phyloP scores from a whole-genome alignment of 495 filamentous ascomycete species.

The Chaetomidium leptoderma region DNA sequence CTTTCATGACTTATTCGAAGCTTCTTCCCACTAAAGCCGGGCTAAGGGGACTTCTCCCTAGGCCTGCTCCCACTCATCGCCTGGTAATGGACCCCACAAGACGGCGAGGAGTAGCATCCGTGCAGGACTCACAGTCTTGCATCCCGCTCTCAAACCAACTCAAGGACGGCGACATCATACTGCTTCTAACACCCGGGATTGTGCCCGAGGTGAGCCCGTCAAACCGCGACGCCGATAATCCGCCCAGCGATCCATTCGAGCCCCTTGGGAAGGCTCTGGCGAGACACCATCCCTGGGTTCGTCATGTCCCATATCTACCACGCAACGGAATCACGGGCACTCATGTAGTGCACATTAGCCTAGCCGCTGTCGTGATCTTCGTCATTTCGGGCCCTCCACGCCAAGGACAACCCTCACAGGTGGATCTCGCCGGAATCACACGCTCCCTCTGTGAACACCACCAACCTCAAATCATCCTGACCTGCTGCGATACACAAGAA shows the following conservation, averaged over 20 bases:
- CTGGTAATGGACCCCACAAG: slow-evolving; percentile 3
- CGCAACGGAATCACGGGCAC: slow-evolving; percentile 55
- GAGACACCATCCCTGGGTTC: slow-evolving; percentile 49
- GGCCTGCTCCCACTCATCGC: background rate
- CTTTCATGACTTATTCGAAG: background rate
- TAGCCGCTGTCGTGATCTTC: slow-evolving; percentile 52
- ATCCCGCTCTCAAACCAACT: slow-evolving; percentile 41
- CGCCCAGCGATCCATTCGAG: slow-evolving; percentile 55
- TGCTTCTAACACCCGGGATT: slow-evolving; percentile 59
- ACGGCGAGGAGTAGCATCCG: slow-evolving; percentile 18
- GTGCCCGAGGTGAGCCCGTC: slow-evolving; percentile 35
- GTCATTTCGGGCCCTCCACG: slow-evolving; percentile 43
- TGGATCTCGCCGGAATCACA: slow-evolving; percentile 42
- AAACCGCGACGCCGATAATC: slow-evolving; percentile 12
- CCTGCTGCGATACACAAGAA: slow-evolving; percentile 41
- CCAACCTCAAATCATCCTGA: slow-evolving; percentile 48
- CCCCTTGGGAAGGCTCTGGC: slow-evolving; percentile 54
- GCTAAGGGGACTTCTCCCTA: background rate
- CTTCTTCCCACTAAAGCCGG: background rate
- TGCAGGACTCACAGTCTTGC: slow-evolving; percentile 37
- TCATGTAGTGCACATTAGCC: slow-evolving; percentile 56
- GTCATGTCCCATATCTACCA: slow-evolving; percentile 57
- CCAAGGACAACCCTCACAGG: slow-evolving; percentile 37
- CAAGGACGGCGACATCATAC: slow-evolving; percentile 46
- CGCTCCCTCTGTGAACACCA: slow-evolving; percentile 43